phyloP scores from a whole-genome alignment of 768 basidiomycete species.

The Lanmaoa rubissima region DNA sequence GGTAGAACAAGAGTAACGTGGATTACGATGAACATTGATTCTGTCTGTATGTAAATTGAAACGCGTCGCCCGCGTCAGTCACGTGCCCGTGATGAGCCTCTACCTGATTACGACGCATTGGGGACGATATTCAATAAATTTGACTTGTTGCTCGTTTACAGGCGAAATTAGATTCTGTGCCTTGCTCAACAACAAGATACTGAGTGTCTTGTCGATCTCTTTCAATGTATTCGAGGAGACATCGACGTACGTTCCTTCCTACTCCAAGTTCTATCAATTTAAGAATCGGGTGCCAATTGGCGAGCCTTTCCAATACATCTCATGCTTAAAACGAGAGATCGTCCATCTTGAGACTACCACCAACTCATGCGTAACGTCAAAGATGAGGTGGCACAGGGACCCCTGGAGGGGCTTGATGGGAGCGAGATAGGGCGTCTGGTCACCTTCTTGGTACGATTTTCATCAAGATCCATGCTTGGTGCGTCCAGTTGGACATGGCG shows the following conservation, averaged over 20 bases:
- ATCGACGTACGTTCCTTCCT: neutral
- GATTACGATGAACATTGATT: neutral
- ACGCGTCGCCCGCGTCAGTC: conserved; percentile 7
- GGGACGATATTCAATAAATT: neutral
- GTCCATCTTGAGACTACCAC: neutral
- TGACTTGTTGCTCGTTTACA: neutral
- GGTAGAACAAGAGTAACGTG: neutral
- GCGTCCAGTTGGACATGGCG: too few relatives aligned
- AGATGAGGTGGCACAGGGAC: neutral
- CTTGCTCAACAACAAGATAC: neutral
- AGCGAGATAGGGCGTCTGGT: too few relatives aligned
- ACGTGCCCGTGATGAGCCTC: conserved; percentile 3
- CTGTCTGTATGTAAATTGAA: neutral
- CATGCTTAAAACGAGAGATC: neutral
- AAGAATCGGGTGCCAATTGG: neutral
- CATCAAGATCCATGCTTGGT: neutral
- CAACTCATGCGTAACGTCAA: neutral
- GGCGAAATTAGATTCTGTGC: neutral
- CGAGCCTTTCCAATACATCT: neutral
- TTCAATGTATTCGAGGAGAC: neutral
- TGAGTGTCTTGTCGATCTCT: neutral
- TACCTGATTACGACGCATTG: too few relatives aligned
- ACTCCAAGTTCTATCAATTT: neutral
- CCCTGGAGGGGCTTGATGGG: neutral
- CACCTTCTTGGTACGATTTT: neutral